phyloP scores from a whole-genome alignment of 176 grass and related monocot genomes.

The Puya raimondii region DNA sequence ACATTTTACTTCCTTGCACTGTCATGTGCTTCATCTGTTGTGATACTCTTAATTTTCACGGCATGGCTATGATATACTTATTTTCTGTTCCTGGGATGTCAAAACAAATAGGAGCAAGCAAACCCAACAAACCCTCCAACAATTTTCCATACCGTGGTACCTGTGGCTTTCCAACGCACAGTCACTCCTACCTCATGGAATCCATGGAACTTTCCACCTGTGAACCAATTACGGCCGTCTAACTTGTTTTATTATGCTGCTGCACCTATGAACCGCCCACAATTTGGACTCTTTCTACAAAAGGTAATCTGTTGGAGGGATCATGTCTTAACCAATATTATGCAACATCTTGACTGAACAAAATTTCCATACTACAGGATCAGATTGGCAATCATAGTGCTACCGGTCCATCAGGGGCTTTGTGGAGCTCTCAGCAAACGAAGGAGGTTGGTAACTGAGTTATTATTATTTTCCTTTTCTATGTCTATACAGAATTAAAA shows the following conservation, averaged over 20 bases:
- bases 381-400: not conserved
- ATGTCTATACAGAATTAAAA: not conserved
- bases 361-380: conserved; percentile 5
- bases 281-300: not conserved
- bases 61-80: not conserved
- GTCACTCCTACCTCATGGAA: not conserved
- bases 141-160: not conserved
- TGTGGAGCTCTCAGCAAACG: not conserved
- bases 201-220: conserved; percentile 2
- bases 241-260: conserved; percentile 8
- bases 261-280: conserved; percentile 5
- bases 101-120: not conserved
- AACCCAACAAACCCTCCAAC: not conserved
- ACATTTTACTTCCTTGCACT: not conserved
- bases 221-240: conserved; percentile 12
- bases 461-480: not conserved
- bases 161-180: not conserved
- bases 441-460: not conserved
- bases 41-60: not conserved
- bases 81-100: not conserved
- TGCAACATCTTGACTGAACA: not conserved
- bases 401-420: not conserved
- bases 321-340: not conserved
- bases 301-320: not conserved
- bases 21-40: not conserved